These are phyloP conservation scores for Peziza echinospora DNA, from an alignment of 495 filamentous ascomycete species.

Conservation along the genomic window DNA sequence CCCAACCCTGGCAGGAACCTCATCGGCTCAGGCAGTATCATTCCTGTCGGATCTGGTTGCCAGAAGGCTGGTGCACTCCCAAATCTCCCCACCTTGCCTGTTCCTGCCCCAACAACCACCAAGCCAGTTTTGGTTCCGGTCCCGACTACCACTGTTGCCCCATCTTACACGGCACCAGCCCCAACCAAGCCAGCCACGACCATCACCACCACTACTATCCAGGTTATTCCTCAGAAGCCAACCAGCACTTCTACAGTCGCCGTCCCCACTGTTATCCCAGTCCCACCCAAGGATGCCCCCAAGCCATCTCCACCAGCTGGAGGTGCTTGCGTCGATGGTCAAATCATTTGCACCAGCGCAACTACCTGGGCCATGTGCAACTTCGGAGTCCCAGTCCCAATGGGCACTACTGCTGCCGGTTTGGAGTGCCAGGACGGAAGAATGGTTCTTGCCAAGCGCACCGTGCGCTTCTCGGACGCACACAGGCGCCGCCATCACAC, in stretches of 20 bases:
- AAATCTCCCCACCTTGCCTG: no score
- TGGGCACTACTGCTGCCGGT: constrained; percentile 8
- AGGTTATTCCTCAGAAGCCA: not conserved
- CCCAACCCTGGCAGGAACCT: not conserved
- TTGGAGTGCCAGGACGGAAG: constrained; percentile 6
- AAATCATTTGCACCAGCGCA: constrained; percentile 6
- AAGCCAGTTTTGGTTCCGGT: not conserved
- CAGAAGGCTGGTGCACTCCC: not conserved
- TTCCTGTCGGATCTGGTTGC: not conserved
- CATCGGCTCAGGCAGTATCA: not conserved
- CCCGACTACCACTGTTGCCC: not conserved
- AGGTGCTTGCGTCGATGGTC: constrained; percentile 7
- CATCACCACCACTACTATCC: no score
- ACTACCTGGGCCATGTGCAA: constrained; percentile 10
- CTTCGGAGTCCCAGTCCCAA: constrained; percentile 3
- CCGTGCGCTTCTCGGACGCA: constrained; percentile 9
- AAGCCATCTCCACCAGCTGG: not conserved
- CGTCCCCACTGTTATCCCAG: not conserved
- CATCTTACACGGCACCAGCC: not conserved
- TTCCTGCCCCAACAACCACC: not conserved
- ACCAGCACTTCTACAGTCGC: not conserved
- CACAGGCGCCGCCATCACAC: constrained; percentile 10
- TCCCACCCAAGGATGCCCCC: not conserved
- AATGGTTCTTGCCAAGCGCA: constrained; percentile 5
- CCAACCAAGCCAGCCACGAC: not conserved